These are phyloP conservation scores for Eucalyptus sp. DNA, from an alignment of 345 rosid species.

Conservation along the genomic window DNA sequence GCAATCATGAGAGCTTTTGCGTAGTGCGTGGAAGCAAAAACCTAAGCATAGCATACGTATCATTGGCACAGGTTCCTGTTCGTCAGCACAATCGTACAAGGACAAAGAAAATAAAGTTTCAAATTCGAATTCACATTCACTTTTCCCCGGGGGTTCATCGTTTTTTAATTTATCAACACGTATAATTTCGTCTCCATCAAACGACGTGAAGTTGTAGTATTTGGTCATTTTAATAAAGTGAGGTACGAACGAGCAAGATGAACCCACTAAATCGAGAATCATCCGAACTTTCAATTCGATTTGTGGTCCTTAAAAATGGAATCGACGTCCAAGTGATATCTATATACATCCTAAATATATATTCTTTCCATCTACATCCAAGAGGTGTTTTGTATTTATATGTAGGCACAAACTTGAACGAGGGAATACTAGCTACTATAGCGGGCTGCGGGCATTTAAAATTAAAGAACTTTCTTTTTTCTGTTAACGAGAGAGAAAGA, in stretches of 20 bases:
- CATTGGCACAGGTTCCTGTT: background rate
- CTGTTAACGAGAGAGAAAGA: background rate
- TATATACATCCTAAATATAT: background rate
- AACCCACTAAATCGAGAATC: too few relatives aligned
- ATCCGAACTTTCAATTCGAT: too few relatives aligned
- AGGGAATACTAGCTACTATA: background rate
- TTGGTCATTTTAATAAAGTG: background rate
- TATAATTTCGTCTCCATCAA: background rate
- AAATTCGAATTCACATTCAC: background rate
- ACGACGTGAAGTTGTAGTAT: background rate
- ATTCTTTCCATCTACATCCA: background rate
- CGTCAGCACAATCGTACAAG: background rate
- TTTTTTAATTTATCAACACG: background rate
- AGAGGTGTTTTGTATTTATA: background rate
- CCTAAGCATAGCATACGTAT: background rate
- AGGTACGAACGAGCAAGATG: too few relatives aligned
- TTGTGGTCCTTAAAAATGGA: rapidly evolving
- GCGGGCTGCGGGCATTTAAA: background rate
- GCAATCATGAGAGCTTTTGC: background rate
- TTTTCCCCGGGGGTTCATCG: background rate
- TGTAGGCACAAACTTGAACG: background rate
- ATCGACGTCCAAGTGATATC: background rate
- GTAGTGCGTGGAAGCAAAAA: background rate
- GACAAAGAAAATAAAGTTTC: background rate
- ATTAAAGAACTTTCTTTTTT: background rate